Base-by-base conservation (phyloP, 495 filamentous ascomycete genomes). In the Usnea hakonensis region DNA sequence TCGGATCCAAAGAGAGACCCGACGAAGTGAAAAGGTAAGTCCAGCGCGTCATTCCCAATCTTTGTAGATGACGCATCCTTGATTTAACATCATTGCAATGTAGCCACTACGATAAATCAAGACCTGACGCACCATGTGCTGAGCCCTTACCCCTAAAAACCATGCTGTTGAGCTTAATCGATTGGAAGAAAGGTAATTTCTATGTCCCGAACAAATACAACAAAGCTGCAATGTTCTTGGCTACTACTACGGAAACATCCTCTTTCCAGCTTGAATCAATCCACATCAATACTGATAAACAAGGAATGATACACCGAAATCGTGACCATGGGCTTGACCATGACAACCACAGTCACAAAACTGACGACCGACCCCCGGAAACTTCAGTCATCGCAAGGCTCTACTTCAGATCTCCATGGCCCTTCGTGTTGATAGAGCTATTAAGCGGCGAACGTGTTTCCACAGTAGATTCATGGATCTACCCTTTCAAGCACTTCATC, bases 401-500 rank as follows among this genome's bases (percentile, higher is more conserved):
- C 44, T 4, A 4, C 3, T 26, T 48, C 23, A 48, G 23, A 1
- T 48, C 44, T 48, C 44, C 44, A 13, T 48, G 44, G 44, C 44
- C 44, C 9, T 48, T 28, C 10, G 28, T 48, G 28, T 28, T 48
- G 11, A 48, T 48, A 48, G 44, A 48, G 44, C 23, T 48, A 28
- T 16, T 48, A 23, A 48, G 44, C 23, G 44, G 44, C 11, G 44
- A 48, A 48, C 2, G 4, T 26, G 28, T 48, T 11, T 3, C 4
- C 10, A 0, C 7, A 13, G 14, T 0, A 3, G 21, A 48, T 13
- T 3, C 41, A 7, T 44, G 44, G 44, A 48, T 48, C 44, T 48
- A 48, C 21, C 55, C 55, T 8, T 57, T 57, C n/a, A 57, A 57
- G 40, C 36, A 28, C 17, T 26, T 57, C 13, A 11, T 57, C n/a